phyloP scores from a whole-genome alignment of 1,284 basidiomycete genomes.

The Fistulinella cinereoalba region DNA sequence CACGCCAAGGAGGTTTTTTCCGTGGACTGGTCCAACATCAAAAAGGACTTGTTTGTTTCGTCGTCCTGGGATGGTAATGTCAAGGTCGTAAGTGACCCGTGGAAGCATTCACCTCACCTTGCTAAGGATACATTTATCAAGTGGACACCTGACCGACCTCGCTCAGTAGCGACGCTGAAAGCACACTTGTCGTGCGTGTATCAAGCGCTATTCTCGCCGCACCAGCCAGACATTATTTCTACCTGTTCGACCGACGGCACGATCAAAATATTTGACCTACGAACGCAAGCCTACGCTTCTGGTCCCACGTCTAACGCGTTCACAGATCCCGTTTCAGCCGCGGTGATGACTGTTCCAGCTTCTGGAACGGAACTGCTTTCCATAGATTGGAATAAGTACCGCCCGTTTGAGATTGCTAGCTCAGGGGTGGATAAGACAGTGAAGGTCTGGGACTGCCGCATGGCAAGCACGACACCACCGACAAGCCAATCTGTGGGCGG shows the following conservation, averaged over 20 bases:
- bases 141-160: slow-evolving; percentile 85
- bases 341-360: slow-evolving; percentile 68
- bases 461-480: slow-evolving; percentile 56
- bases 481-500: slow-evolving; percentile 58
- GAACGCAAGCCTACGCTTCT: slow-evolving; percentile 49
- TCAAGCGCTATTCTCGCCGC: slow-evolving; percentile 87
- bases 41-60: slow-evolving; percentile 87
- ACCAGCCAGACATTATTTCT: slow-evolving; percentile 77
- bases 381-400: slow-evolving; percentile 93
- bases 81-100: slow-evolving; percentile 66
- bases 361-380: slow-evolving; percentile 71
- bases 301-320: slow-evolving; percentile 50
- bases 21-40: slow-evolving; percentile 96
- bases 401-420: slow-evolving; percentile 74
- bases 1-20: slow-evolving; percentile 91
- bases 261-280: slow-evolving; percentile 78
- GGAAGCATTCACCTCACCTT: background rate
- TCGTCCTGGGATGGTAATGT: slow-evolving; percentile 91
- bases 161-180: slow-evolving; percentile 77
- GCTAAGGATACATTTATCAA: slow-evolving; percentile 32
- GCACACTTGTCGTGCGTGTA: slow-evolving; percentile 87
- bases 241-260: slow-evolving; percentile 86
- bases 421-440: slow-evolving; percentile 78
- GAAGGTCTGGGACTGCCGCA: slow-evolving; percentile 85
- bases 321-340: slow-evolving; percentile 59